Percentiles rank a stretch among this genome's conserved stretches.
Conservation (phyloP, 1,284 basidiomycete genomes). For the Chondrostereum purpureum region DNA sequence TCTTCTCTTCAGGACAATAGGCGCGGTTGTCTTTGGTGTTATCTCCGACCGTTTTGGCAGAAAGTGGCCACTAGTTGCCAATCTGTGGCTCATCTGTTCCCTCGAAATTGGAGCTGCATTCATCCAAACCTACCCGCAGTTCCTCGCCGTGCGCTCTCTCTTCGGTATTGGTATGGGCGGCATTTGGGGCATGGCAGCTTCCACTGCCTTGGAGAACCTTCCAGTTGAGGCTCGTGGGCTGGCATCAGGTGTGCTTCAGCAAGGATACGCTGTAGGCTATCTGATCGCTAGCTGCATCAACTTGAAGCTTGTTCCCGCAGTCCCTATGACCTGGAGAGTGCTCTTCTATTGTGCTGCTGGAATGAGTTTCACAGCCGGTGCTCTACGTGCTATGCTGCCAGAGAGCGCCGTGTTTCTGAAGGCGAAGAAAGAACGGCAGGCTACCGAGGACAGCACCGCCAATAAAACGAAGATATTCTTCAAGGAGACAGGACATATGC, state of each 20-base stretch:
- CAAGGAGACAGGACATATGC: slow-evolving; percentile 65
- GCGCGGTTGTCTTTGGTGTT: slow-evolving; percentile 81
- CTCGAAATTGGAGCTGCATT: slow-evolving; percentile 79
- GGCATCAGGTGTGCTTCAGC: slow-evolving; percentile 78
- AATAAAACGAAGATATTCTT: slow-evolving; percentile 72
- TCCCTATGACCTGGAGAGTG: slow-evolving; percentile 32
- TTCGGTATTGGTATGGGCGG: slow-evolving; percentile 89
- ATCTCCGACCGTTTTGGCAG: slow-evolving; percentile 84
- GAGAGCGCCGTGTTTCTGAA: slow-evolving; percentile 56
- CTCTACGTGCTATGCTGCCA: slow-evolving; percentile 52
- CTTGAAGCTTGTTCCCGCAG: slow-evolving; percentile 15
- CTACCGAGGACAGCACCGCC: slow-evolving; percentile 30
- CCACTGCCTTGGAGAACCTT: slow-evolving; percentile 84
- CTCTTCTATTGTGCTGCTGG: slow-evolving; percentile 49
- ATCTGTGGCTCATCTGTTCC: slow-evolving; percentile 65
- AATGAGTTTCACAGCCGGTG: slow-evolving; percentile 51
- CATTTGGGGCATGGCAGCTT: slow-evolving; percentile 71
- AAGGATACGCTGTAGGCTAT: slow-evolving; percentile 66
- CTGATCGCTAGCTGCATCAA: slow-evolving; percentile 16
- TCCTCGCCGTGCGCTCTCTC: slow-evolving; percentile 68
- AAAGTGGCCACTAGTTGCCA: slow-evolving; percentile 86
- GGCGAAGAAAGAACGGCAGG: slow-evolving; percentile 35
- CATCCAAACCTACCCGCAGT: slow-evolving; percentile 59
- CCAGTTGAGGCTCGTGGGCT: slow-evolving; percentile 84
- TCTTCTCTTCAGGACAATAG: slow-evolving; percentile 82